Percentiles rank a stretch among this genome's conserved stretches.
Conservation (phyloP, 768 basidiomycete species). For the Podaxis sp. region DNA sequence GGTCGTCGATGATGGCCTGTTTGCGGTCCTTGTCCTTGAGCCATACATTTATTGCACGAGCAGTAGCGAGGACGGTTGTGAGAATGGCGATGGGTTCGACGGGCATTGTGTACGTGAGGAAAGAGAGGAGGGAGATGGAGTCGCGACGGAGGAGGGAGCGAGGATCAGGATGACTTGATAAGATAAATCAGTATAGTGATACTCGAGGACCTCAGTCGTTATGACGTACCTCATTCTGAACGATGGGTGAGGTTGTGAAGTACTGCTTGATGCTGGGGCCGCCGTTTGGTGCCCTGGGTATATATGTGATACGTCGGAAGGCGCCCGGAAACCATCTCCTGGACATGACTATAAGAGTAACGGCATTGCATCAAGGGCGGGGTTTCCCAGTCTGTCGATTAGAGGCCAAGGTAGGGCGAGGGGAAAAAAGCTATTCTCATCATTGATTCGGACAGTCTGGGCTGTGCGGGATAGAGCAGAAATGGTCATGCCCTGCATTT, state of each 20-base stretch:
- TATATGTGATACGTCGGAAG: neutral
- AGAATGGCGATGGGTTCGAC: slow-evolving; percentile 19
- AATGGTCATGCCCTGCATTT: too few species aligned
- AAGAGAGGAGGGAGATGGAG: neutral
- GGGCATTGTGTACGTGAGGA: slow-evolving; percentile 3
- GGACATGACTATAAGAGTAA: neutral
- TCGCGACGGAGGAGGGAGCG: neutral
- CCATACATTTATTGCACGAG: slow-evolving; percentile 17
- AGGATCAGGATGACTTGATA: neutral
- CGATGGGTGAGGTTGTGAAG: neutral
- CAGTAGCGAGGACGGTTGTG: slow-evolving; percentile 17
- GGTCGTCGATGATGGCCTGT: slow-evolving; percentile 18
- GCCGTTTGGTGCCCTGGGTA: neutral
- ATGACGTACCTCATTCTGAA: neutral
- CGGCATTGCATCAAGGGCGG: neutral
- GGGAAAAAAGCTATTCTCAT: neutral
- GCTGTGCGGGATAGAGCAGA: neutral
- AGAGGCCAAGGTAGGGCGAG: neutral
- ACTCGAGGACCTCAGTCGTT: neutral
- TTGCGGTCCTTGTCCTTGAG: slow-evolving; percentile 20
- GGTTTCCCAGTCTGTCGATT: neutral
- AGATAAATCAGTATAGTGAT: neutral
- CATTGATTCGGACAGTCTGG: neutral
- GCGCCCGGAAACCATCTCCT: neutral
- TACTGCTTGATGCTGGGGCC: neutral